Conservation (phyloP, 768 basidiomycete genomes). For the Candolleomyces aberdarensis region DNA sequence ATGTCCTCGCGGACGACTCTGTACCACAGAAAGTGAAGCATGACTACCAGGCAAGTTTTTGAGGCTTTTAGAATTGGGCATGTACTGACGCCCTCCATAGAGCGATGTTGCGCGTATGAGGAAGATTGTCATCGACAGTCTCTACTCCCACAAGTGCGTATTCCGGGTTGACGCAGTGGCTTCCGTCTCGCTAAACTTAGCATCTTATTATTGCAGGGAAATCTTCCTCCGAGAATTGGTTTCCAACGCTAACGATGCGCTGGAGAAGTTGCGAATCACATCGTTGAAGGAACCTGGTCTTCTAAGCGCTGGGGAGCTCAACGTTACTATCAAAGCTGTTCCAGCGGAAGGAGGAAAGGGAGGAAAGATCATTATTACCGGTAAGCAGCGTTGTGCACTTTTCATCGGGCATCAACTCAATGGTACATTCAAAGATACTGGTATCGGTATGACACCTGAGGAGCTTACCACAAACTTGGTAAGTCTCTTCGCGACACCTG, state of each 20-base stretch:
- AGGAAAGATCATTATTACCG: slow-evolving; percentile 73
- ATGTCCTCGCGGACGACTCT: slow-evolving; percentile 48
- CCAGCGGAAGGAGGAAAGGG: slow-evolving; percentile 64
- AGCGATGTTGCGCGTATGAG: slow-evolving; percentile 92
- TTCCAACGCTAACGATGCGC: slow-evolving; percentile 94
- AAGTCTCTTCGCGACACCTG: slow-evolving; percentile 12
- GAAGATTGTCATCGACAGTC: slow-evolving; percentile 82
- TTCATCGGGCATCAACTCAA: neutral
- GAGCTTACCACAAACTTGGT: slow-evolving; percentile 80
- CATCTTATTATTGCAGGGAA: slow-evolving; percentile 43
- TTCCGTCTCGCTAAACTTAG: neutral
- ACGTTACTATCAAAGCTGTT: slow-evolving; percentile 84
- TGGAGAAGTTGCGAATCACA: slow-evolving; percentile 89
- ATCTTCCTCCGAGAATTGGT: slow-evolving; percentile 88
- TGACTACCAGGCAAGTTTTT: slow-evolving; percentile 60
- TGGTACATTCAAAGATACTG: slow-evolving; percentile 61
- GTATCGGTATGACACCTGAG: slow-evolving; percentile 95
- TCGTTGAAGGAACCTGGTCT: slow-evolving; percentile 71
- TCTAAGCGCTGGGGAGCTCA: slow-evolving; percentile 68
- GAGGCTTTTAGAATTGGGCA: neutral
- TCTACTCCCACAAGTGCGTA: slow-evolving; percentile 76
- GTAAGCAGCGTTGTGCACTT: slow-evolving; percentile 32
- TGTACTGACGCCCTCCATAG: slow-evolving; percentile 34
- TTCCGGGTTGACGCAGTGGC: neutral
- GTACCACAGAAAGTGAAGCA: slow-evolving; percentile 50